Evolutionary conservation across 2,329 filamentous ascomycete species (phyloP).

Genomic region (Dothideomycetes sp.): DNA sequence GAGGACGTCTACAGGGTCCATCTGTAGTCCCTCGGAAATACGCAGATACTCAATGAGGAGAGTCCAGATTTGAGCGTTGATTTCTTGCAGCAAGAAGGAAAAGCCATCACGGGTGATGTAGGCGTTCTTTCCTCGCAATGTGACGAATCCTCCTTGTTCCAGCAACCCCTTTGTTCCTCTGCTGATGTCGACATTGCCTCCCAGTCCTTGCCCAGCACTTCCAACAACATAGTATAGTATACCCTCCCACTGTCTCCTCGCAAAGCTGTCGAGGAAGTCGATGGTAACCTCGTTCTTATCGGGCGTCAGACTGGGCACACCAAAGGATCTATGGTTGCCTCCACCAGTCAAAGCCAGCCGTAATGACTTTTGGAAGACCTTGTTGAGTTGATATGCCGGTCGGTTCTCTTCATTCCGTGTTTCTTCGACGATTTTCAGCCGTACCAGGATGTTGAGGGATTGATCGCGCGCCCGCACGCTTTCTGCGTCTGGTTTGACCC

Average conservation of each 20-base stretch:
- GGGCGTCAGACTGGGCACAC: conserved; percentile 64
- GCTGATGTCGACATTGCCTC: conserved; percentile 37
- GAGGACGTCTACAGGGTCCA: conserved; percentile 88
- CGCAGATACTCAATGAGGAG: conserved; percentile 88
- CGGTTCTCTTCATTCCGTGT: conserved; percentile 46
- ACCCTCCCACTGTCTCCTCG: conserved; percentile 84
- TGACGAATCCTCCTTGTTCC: conserved; percentile 70
- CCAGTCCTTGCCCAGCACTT: conserved; percentile 51
- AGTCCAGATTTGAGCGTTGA: conserved; percentile 96
- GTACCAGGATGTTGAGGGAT: conserved; percentile 68
- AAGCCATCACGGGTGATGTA: conserved; percentile 90
- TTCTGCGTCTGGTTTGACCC: conserved; percentile 59
- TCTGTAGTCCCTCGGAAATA: conserved; percentile 56
- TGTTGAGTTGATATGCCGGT: conserved; percentile 65
- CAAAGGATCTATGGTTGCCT: conserved; percentile 79
- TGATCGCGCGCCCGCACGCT: conserved; percentile 59
- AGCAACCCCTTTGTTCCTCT: conserved; percentile 79
- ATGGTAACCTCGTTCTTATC: conserved; percentile 57
- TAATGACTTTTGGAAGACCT: conserved; percentile 74
- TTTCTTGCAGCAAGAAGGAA: conserved; percentile 86
- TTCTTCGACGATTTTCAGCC: conserved; percentile 73
- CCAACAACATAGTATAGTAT: conserved; percentile 94
- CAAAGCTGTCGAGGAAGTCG: conserved; percentile 71
- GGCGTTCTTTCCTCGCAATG: conserved; percentile 41
- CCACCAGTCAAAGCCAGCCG: conserved; percentile 81